A percentile compares a stretch with the other conserved stretches of the same genome.
phyloP scores from a whole-genome alignment of 768 basidiomycete genomes.

The Panellus pusillus region DNA sequence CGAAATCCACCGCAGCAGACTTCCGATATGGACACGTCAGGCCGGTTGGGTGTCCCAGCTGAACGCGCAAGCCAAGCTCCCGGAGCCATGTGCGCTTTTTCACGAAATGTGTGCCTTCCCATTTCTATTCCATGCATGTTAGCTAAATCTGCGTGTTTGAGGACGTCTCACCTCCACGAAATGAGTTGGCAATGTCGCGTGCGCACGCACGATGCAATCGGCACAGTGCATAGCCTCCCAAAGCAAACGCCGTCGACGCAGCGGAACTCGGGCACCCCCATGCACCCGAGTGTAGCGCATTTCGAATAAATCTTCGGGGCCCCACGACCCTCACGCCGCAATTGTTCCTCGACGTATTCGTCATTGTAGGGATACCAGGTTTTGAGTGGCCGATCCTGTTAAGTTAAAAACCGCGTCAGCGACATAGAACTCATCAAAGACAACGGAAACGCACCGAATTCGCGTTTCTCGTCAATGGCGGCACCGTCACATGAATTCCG shows the following conservation, averaged over 20 bases:
- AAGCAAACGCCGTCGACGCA: not conserved
- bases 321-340: too few relatives aligned
- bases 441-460: too few relatives aligned
- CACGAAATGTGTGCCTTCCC: not conserved
- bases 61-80: constrained; percentile 2
- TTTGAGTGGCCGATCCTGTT: too few relatives aligned
- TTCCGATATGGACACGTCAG: not conserved
- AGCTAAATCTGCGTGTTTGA: not conserved
- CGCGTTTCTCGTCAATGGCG: too few relatives aligned
- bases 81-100: not conserved
- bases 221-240: not conserved
- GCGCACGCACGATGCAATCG: not conserved
- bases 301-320: not conserved
- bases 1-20: not conserved
- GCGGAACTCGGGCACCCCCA: not conserved
- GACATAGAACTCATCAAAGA: too few relatives aligned
- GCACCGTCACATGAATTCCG: too few relatives aligned
- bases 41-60: constrained; percentile 1
- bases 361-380: too few relatives aligned
- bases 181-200: not conserved
- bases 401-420: too few relatives aligned
- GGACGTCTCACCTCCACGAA: not conserved
- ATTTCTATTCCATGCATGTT: not conserved
- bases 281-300: not conserved
- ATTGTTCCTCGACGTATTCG: too few relatives aligned